Evolutionary conservation across 1,139 yeast species (phyloP), one percentile per base, ranked within the genome.

Genomic region (Protomyces inouyei): DNA sequence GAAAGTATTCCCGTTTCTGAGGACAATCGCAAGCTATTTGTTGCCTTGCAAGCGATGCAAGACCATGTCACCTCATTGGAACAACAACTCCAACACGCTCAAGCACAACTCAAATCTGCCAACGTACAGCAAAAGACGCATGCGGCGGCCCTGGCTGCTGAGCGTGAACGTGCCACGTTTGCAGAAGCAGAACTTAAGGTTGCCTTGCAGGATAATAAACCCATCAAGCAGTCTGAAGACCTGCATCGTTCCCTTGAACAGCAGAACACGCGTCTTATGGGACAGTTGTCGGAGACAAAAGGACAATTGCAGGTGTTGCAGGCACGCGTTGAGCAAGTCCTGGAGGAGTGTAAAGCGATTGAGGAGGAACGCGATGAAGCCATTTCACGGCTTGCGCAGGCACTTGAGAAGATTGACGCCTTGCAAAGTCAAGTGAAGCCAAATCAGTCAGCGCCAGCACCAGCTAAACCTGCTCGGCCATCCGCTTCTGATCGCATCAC

Each of bases 1-100:
- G 67, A 68, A 25, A 65, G 70, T 6, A 65, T 69, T 10, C 69
- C 71, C 5, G 54, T 69, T 43, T 66, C 69, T 12, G 69, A 67
- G 25, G 70, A 68, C 28, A 69, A 69, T 43, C 69, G 67, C 52
- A 67, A 65, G 23, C 67, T 69, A 18, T 53, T 69, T 23, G 51
- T 38, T 14, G 70, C 71, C 3, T 57, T 69, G 45, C 64, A 69
- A 18, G 61, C 64, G 18, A 45, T 69, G 65, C 69, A 68, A 36
- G 64, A 63, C 8, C 61, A 67, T 3, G 61, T 69, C 23, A 66
- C 64, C 60, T 54, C 68, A 12, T 67, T 69, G 10, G 71, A 69
- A 45, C 51, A 32, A 9, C 64, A 65, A 32, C 66, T 68, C 21
- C 36, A 46, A 23, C 18, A 60, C 1, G 65, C 68, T 35, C 61